Conservation (phyloP, 306 rosid genomes). For the Castanea crenata region DNA sequence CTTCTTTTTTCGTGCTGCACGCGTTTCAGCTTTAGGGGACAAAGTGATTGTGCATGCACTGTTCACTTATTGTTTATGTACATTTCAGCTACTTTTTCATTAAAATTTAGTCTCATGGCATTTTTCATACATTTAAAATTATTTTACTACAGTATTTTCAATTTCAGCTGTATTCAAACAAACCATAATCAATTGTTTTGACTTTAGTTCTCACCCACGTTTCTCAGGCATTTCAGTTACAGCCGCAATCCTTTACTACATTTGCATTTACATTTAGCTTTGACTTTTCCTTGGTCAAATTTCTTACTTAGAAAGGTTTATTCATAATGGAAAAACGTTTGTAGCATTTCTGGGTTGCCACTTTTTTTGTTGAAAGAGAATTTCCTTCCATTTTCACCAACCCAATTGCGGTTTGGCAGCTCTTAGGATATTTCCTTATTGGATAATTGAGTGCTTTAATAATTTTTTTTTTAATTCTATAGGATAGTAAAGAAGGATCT, state of each 20-base stretch:
- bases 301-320: background rate
- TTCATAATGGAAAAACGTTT: too few species aligned
- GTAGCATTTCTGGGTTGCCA: background rate
- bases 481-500: background rate
- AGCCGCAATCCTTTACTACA: background rate
- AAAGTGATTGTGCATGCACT: too few species aligned
- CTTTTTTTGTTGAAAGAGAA: background rate
- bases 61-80: too few species aligned
- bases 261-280: background rate
- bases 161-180: too few species aligned
- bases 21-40: too few species aligned
- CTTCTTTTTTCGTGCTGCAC: too few species aligned
- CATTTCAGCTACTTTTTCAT: too few species aligned
- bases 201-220: background rate
- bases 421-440: background rate
- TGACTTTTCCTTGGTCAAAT: background rate
- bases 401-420: background rate
- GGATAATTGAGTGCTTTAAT: background rate
- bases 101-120: too few species aligned
- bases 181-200: too few species aligned
- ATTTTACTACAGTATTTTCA: too few species aligned
- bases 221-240: background rate
- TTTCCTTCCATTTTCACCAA: background rate
- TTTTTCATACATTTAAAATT: too few species aligned
- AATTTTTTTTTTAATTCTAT: background rate